phyloP scores from a whole-genome alignment of 148 eudicot genomes.

The Camellia granthamiana region DNA sequence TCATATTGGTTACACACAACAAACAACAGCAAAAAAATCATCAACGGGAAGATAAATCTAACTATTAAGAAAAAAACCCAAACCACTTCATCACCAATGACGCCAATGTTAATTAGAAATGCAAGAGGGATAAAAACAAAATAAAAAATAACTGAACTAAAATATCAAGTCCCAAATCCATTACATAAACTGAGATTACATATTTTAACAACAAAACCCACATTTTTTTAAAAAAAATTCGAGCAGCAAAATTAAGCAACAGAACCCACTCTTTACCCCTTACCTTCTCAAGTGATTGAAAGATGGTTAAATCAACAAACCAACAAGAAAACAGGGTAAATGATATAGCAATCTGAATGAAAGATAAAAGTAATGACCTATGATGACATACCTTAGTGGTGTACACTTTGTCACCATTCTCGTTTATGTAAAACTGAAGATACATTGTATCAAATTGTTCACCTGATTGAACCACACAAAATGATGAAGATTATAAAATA shows the following conservation, averaged over 20 bases:
- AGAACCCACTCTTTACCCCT: not conserved
- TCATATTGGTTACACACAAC: too few species aligned
- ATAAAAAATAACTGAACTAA: not conserved
- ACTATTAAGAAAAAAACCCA: not conserved
- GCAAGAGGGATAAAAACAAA: not conserved
- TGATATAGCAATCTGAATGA: not conserved
- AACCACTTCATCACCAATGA: not conserved
- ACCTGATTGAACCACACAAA: not conserved
- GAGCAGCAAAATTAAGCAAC: not conserved
- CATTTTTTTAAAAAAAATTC: not conserved
- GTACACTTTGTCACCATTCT: constrained; percentile 94
- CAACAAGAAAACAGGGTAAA: not conserved
- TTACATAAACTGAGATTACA: not conserved
- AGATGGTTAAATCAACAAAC: not conserved
- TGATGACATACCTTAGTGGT: constrained; percentile 69
- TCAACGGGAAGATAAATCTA: not conserved
- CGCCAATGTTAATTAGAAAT: not conserved
- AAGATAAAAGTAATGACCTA: not conserved
- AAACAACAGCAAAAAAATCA: too few species aligned
- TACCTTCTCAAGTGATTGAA: not conserved
- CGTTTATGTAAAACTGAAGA: constrained; percentile 91
- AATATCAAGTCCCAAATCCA: not conserved
- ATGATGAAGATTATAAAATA: not conserved
- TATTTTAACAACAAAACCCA: not conserved
- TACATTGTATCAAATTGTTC: constrained; percentile 48